Percentiles rank a stretch among this genome's conserved stretches.
Conservation (phyloP, 2,329 filamentous ascomycete genomes). For the Hymenoscyphus fraxineus region DNA sequence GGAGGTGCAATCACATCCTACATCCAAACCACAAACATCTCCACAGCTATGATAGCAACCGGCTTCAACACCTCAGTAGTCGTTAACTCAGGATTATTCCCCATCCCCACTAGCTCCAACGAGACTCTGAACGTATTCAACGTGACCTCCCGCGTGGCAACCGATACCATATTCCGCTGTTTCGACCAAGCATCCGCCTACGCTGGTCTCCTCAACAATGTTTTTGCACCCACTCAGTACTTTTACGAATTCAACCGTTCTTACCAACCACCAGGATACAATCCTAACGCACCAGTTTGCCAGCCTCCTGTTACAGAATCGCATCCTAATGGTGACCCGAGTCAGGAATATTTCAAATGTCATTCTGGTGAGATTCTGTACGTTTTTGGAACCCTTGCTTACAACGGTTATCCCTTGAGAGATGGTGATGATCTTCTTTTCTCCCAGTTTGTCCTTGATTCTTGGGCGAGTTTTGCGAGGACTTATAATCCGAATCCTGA, state of each 20-base stretch:
- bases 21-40: slow-evolving; percentile 21
- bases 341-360: slow-evolving; percentile 37
- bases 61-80: slow-evolving; percentile 19
- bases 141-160: slow-evolving; percentile 33
- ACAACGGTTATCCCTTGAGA: slow-evolving; percentile 28
- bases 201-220: slow-evolving; percentile 26
- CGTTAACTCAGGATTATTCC: slow-evolving; percentile 18
- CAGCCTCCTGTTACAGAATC: slow-evolving; percentile 23
- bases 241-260: slow-evolving; percentile 36
- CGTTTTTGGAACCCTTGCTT: slow-evolving; percentile 33
- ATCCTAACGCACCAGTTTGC: slow-evolving; percentile 27
- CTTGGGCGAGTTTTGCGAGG: slow-evolving; percentile 31
- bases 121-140: slow-evolving; percentile 30
- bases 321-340: slow-evolving; percentile 33
- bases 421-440: slow-evolving; percentile 33
- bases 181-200: slow-evolving; percentile 31
- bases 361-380: slow-evolving; percentile 36
- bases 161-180: slow-evolving; percentile 32
- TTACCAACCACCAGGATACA: slow-evolving; percentile 29
- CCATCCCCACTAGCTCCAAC: slow-evolving; percentile 19
- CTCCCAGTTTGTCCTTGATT: slow-evolving; percentile 26
- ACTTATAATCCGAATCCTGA: slow-evolving; percentile 27
- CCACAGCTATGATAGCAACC: slow-evolving; percentile 10
- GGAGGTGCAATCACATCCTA: slow-evolving; percentile 28
- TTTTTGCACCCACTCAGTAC: slow-evolving; percentile 34